A percentile compares a stretch with the other conserved stretches of the same genome.
Evolutionary conservation across 2,329 filamentous ascomycete species (phyloP).

Genomic region (Colletotrichum paranaense): DNA sequence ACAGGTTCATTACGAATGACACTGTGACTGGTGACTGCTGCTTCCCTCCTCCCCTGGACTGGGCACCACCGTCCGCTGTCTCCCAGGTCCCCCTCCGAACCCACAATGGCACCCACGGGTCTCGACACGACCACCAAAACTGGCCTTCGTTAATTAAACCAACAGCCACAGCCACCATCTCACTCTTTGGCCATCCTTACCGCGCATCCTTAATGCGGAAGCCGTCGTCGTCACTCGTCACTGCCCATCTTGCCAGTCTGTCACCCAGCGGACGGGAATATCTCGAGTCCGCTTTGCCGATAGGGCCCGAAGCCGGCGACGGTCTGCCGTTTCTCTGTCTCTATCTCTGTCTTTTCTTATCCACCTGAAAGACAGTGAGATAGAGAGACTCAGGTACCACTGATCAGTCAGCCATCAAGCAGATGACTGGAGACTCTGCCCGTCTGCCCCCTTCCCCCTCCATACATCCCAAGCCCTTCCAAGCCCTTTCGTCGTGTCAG

Average conservation of each 20-base stretch:
- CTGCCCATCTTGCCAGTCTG: background rate
- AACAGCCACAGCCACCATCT: constrained; percentile 22
- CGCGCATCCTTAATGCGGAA: background rate
- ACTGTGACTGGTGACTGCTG: constrained; percentile 6
- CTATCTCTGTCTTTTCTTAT: no score
- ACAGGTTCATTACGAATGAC: constrained; percentile 35
- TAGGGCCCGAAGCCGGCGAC: background rate
- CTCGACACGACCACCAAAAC: background rate
- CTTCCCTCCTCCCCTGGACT: background rate
- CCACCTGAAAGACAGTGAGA: background rate
- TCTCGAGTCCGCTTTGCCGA: background rate
- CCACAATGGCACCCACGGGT: background rate
- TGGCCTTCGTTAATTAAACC: constrained; percentile 23
- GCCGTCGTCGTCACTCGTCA: constrained; percentile 18
- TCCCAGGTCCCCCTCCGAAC: background rate
- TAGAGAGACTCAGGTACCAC: background rate
- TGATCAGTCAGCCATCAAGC: background rate
- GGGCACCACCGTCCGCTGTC: background rate
- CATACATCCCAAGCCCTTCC: background rate
- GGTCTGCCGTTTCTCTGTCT: background rate
- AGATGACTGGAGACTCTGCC: background rate
- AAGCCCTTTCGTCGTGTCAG: background rate
- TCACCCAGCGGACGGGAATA: background rate
- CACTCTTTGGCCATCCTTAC: background rate
- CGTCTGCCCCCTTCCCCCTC: background rate